Evolutionary conservation across 1,284 basidiomycete species (phyloP).

Genomic region (Cerioporus squamosus): DNA sequence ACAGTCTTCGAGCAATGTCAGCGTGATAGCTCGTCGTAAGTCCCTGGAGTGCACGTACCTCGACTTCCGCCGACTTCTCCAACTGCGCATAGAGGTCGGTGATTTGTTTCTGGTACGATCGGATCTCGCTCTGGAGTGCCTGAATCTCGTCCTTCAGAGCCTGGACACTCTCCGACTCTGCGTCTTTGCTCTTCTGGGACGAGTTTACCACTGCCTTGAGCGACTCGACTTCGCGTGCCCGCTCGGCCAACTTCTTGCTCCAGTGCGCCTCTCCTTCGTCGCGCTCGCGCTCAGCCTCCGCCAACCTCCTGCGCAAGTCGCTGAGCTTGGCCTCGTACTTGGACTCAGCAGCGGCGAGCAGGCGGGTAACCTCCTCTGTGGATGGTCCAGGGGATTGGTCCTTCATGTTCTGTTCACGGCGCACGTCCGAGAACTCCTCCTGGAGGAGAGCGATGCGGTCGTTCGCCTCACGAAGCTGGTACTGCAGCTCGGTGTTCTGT

Average conservation of each 20-base stretch:
- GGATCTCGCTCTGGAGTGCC: slow-evolving; percentile 53
- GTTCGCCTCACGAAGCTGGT: slow-evolving; percentile 79
- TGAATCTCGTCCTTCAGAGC: slow-evolving; percentile 60
- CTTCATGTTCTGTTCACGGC: slow-evolving; percentile 57
- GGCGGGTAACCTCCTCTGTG: slow-evolving; percentile 71
- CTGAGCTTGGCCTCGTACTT: slow-evolving; percentile 77
- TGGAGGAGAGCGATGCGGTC: slow-evolving; percentile 73
- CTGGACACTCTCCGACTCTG: slow-evolving; percentile 60
- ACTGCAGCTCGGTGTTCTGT: slow-evolving; percentile 82
- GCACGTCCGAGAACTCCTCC: slow-evolving; percentile 73
- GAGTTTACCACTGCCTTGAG: slow-evolving; percentile 63
- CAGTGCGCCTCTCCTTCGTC: slow-evolving; percentile 84
- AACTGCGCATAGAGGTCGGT: slow-evolving; percentile 52
- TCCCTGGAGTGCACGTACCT: slow-evolving; percentile 48
- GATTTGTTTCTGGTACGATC: slow-evolving; percentile 49
- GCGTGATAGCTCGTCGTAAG: background rate
- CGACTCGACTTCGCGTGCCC: slow-evolving; percentile 78
- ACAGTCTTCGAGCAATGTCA: slow-evolving; percentile 41
- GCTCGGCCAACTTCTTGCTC: slow-evolving; percentile 78
- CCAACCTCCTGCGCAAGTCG: slow-evolving; percentile 66
- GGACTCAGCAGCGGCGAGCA: slow-evolving; percentile 79
- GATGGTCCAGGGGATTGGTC: slow-evolving; percentile 52
- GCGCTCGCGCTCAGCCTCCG: slow-evolving; percentile 70
- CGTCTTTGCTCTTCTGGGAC: slow-evolving; percentile 58
- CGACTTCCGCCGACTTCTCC: slow-evolving; percentile 55